Evolutionary conservation across 768 basidiomycete genomes (phyloP).

Genomic region (Lentinula aciculospora): DNA sequence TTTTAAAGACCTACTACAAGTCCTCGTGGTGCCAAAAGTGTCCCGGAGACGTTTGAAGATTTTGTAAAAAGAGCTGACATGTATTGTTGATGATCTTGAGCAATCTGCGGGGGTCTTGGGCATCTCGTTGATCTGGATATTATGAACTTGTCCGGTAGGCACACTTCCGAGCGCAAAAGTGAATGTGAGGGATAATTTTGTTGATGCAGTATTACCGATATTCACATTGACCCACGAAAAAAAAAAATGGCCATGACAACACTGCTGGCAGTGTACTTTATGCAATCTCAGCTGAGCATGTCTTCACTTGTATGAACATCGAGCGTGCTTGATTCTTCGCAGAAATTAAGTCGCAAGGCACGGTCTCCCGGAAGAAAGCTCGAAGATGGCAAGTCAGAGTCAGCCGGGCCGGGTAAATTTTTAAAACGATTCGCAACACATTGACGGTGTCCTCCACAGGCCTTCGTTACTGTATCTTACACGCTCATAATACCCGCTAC

Average conservation of each 20-base stretch:
- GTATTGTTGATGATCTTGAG: neutral
- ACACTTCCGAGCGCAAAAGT: neutral
- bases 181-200: neutral
- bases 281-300: too few species aligned
- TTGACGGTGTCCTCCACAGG: neutral
- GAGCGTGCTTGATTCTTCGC: too few species aligned
- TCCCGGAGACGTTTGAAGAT: neutral
- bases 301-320: too few species aligned
- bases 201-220: too few species aligned
- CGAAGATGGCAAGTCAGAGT: too few species aligned
- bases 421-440: neutral
- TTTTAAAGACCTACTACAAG: neutral
- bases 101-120: neutral
- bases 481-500: neutral
- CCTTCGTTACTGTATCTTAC: neutral
- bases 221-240: too few species aligned
- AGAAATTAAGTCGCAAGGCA: too few species aligned
- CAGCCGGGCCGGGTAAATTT: neutral
- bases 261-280: neutral
- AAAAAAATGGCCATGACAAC: too few species aligned
- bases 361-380: too few species aligned
- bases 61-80: neutral
- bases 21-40: neutral
- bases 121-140: neutral
- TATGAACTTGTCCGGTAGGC: neutral